phyloP scores from a whole-genome alignment of 2,329 filamentous ascomycete genomes.

The Daldinia sp. region DNA sequence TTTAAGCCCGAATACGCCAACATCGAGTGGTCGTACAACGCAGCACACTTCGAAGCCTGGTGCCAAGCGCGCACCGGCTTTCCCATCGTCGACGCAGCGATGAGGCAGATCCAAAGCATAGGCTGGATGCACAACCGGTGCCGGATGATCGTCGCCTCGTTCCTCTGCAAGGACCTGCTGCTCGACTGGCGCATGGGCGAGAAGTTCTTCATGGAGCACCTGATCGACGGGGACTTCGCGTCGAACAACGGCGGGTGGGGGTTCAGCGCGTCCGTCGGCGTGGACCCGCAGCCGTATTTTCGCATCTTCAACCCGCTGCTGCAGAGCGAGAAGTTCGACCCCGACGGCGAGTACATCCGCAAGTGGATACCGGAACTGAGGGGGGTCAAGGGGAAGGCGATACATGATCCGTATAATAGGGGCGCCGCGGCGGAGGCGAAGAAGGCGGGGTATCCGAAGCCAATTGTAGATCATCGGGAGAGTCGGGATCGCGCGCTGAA shows the following conservation, averaged over 20 bases:
- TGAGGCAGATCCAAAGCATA: conserved; percentile 77
- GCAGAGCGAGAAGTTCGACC: conserved; percentile 89
- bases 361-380: conserved; percentile 84
- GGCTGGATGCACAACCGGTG: conserved; percentile 89
- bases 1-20: conserved; percentile 87
- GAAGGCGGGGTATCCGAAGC: conserved; percentile 78
- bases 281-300: conserved; percentile 91
- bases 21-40: conserved; percentile 83
- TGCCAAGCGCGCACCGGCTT: conserved; percentile 79
- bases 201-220: conserved; percentile 82
- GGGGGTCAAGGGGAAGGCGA: conserved; percentile 71
- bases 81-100: conserved; percentile 87
- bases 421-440: conserved; percentile 70
- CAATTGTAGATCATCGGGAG: conserved; percentile 79
- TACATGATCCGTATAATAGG: conserved; percentile 84
- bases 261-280: conserved; percentile 63
- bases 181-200: conserved; percentile 89
- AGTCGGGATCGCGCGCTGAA: conserved; percentile 74
- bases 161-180: conserved; percentile 82
- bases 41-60: conserved; percentile 78
- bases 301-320: conserved; percentile 88
- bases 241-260: conserved; percentile 77
- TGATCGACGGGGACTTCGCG: conserved; percentile 84
- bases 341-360: conserved; percentile 81
- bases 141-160: conserved; percentile 86